These are phyloP conservation scores for Aureobasidium uvarum DNA, from an alignment of 2,329 filamentous ascomycete species.

Conservation along the genomic window DNA sequence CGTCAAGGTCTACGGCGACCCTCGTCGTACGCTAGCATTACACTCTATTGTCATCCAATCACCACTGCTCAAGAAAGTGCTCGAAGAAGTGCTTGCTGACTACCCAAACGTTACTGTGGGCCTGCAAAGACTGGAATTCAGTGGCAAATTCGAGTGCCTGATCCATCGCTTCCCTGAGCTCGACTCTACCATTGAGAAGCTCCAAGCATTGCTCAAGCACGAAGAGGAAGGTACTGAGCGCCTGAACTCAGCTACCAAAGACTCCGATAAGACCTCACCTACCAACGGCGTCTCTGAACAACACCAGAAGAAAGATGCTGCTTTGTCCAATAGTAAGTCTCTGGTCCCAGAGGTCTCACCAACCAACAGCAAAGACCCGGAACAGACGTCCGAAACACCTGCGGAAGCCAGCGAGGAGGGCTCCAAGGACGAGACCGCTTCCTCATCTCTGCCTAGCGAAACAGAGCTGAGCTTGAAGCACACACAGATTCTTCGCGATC, in stretches of 20 bases:
- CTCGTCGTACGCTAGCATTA: slow-evolving; percentile 59
- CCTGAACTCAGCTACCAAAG: not conserved
- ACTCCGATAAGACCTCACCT: not conserved
- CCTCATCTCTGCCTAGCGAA: not conserved
- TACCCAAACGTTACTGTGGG: slow-evolving; percentile 61
- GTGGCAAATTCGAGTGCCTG: slow-evolving; percentile 61
- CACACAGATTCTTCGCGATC: slow-evolving; percentile 41
- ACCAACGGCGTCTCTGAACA: not conserved
- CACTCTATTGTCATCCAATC: slow-evolving; percentile 65
- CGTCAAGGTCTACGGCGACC: slow-evolving; percentile 50
- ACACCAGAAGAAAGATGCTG: not conserved
- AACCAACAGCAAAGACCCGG: not conserved
- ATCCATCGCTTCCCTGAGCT: slow-evolving; percentile 61
- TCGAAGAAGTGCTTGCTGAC: slow-evolving; percentile 55
- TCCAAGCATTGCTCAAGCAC: slow-evolving; percentile 28
- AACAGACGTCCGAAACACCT: not conserved
- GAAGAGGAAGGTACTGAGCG: not conserved
- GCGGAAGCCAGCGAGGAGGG: not conserved
- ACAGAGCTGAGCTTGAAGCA: slow-evolving; percentile 37
- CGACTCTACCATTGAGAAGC: slow-evolving; percentile 42
- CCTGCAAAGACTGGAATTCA: slow-evolving; percentile 61
- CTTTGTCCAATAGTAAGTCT: not conserved
- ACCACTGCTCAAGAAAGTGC: slow-evolving; percentile 57
- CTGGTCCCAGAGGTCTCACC: not conserved
- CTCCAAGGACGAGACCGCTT: not conserved